Evolutionary conservation across 2,329 filamentous ascomycete species (phyloP), one percentile per base, ranked within the genome.

Genomic region (Fonsecaea pedrosoi): DNA sequence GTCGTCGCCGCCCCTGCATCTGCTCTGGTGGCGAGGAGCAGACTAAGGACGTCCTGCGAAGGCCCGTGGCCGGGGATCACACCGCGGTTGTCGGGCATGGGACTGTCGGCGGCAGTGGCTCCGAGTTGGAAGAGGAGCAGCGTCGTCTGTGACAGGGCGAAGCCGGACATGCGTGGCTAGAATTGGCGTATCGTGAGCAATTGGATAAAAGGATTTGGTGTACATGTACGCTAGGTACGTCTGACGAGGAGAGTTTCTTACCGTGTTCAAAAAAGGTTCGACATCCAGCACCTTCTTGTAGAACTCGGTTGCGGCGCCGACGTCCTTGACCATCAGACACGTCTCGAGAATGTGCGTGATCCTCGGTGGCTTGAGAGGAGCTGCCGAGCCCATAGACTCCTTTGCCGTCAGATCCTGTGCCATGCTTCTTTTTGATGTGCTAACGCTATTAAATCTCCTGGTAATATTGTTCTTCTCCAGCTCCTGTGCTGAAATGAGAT

Each of bases 311-410:
- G 74, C 67, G 5, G 65, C 57, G 1, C 60, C 61, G 30, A 76
- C 32, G 57, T 74, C 72, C 25, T 72, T 72, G 54, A 75, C 74
- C 59, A 75, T 74, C 12, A 76, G 69, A 61, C 70, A 71, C 25
- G 75, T 76, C 55, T 76, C 75, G 10, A 76, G 67, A 56, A 76
- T 71, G 64, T 76, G 75, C 10, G 72, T 71, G 35, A 72, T 71
- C 10, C 68, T 63, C 18, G 68, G 56, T 70, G 77, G 71, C 18
- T 32, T 53, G 9, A n/a, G 13, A 10, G 59, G 18, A 25, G 21
- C 5, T 13, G 21, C 30, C 45, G 8, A 48, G 42, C 7, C n/a
- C 12, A 48, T 9, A 21, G 42, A 21, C n/a, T 48, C 3, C 2
- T 48, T 8, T 21, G 30, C 30, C 6, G 42, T 21, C 42, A 4